These are phyloP conservation scores for Penicillium waksmanii DNA, from an alignment of 495 filamentous ascomycete species.

Conservation along the genomic window DNA sequence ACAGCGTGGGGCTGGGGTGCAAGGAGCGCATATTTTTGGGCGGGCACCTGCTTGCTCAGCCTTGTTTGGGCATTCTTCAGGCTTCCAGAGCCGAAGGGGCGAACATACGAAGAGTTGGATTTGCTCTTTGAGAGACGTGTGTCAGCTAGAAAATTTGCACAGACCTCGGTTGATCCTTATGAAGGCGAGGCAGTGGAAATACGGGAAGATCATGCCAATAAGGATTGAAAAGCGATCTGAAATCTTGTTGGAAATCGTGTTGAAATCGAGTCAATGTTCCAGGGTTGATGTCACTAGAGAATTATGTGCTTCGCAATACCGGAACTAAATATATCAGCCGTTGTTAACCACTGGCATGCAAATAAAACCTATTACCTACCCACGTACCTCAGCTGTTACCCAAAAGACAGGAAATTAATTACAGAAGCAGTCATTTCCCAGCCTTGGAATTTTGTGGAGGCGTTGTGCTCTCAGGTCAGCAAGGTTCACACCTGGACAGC, in stretches of 20 bases:
- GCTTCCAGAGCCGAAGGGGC: constrained; percentile 65
- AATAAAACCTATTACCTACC: no score
- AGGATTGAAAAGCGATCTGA: constrained; percentile 4
- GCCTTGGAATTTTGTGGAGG: no score
- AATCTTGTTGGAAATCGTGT: background rate
- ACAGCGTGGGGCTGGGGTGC: constrained; percentile 69
- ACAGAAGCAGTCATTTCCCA: no score
- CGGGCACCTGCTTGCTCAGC: constrained; percentile 63
- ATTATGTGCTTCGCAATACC: background rate
- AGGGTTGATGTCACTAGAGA: background rate
- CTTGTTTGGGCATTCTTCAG: constrained; percentile 69
- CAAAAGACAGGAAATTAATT: no score
- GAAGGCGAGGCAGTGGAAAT: constrained; percentile 12
- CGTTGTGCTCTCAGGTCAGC: no score
- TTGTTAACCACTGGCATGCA: no score
- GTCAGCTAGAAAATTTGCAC: constrained; percentile 33
- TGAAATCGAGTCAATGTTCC: background rate
- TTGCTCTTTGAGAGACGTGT: constrained; percentile 55
- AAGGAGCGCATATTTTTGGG: constrained; percentile 71
- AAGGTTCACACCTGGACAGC: no score
- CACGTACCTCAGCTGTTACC: no score
- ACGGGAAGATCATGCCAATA: constrained; percentile 9
- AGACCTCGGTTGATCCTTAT: constrained; percentile 19
- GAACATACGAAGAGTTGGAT: constrained; percentile 62
- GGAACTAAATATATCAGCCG: no score